These are phyloP conservation scores for Nakaseomyces uthaithaninus DNA, from an alignment of 1,139 yeast species.

Conservation along the genomic window DNA sequence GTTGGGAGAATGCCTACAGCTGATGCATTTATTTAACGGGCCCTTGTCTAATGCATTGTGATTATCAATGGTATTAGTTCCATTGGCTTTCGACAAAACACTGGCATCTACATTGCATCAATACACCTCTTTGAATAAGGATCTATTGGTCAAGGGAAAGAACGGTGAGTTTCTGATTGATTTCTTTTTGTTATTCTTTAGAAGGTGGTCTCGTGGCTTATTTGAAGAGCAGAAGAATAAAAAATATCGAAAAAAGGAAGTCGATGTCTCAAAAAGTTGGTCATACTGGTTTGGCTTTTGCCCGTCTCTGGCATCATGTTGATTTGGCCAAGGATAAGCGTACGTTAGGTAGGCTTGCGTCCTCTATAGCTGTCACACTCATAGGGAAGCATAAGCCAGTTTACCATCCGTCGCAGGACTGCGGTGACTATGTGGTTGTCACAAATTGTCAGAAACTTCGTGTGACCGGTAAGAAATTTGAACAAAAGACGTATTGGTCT, in stretches of 20 bases:
- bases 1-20: too few relatives aligned
- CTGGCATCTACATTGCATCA: too few relatives aligned
- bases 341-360: slow-evolving; percentile 86
- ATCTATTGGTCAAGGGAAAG: too few relatives aligned
- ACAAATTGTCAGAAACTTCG: slow-evolving; percentile 80
- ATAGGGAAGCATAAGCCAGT: slow-evolving; percentile 97
- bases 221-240: too few relatives aligned
- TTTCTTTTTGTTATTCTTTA: too few relatives aligned
- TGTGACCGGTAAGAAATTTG: slow-evolving; percentile 74
- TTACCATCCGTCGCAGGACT: slow-evolving; percentile 64
- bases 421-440: slow-evolving; percentile 95
- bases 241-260: background rate
- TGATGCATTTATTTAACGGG: too few relatives aligned
- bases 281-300: slow-evolving; percentile 62
- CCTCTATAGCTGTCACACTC: slow-evolving; percentile 75
- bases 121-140: too few relatives aligned
- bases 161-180: too few relatives aligned
- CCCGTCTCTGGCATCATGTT: slow-evolving; percentile 92
- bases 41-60: too few relatives aligned
- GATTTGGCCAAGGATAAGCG: slow-evolving; percentile 80
- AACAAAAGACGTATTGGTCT: slow-evolving; percentile 81
- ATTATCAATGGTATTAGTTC: too few relatives aligned
- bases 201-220: too few relatives aligned
- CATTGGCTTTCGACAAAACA: too few relatives aligned
- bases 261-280: slow-evolving; percentile 33